Evolutionary conservation across 169 alveolate species (phyloP), one percentile per base, ranked within the genome.

Genomic region (Ichthyophthirius multifiliis): DNA sequence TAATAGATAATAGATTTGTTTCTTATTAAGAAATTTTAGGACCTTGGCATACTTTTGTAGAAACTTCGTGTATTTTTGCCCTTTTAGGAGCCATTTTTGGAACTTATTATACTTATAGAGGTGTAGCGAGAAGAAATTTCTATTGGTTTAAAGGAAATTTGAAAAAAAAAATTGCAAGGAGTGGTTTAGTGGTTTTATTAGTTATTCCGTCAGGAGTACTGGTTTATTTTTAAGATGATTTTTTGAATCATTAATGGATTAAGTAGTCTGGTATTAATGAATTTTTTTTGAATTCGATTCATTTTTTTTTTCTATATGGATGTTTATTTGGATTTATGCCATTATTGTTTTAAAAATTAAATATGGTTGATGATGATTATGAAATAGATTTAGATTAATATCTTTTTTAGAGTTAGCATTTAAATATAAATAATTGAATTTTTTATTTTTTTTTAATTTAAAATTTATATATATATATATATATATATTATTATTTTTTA

Each of bases 1-100:
- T 39, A 5, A 18, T 67, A 1, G 31, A 35, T 39, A 30, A 20
- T 18, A 46, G 62, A n/a, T 30, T 81, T n/a, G n/a, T 81, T 3
- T 77, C 86, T 4, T 39, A 63, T 0, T 30, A 81, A 41, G 43
- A 47, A 47, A 32, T 81, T 12, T 43, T 81, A 47, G 82, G 86
- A 39, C 82, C 82, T 3, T 39, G 76, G 43, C 73, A 47, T 20
- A 81, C 86, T 35, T 81, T 48, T n/a, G 23, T 37, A 15, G 30
- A 48, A 31, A 81, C 82, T 5, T 43, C 74, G n/a, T 44, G 76
- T 2, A 37, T 81, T 3, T 73, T 67, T 43, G 77, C 77, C 30
- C 34, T 81, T 12, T 48, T 81, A 18, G 81, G 82, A n/a, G 82
- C 77, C 10, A 20, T 81, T 13, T 81, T 81, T 71, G 82, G 77